These are phyloP conservation scores for Teunomyces atbi DNA, from an alignment of 805 yeast species.

Conservation along the genomic window DNA sequence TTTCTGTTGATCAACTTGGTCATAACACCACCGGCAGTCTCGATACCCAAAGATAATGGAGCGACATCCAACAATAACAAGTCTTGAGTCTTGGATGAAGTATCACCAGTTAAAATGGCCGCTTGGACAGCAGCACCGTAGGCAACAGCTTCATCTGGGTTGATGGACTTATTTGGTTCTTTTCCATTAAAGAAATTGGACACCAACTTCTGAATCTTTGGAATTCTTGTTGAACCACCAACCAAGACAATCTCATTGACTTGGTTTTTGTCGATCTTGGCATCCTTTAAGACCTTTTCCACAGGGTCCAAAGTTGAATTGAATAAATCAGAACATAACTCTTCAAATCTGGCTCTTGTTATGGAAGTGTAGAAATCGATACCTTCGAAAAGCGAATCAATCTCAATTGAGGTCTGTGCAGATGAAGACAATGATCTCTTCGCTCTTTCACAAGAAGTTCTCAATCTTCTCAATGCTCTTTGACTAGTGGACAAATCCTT, in stretches of 20 bases:
- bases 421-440: slow-evolving; percentile 94
- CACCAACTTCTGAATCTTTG: slow-evolving; percentile 92
- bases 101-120: slow-evolving; percentile 92
- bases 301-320: slow-evolving; percentile 95
- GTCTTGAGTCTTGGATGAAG: slow-evolving; percentile 45
- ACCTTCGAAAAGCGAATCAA: slow-evolving; percentile 93
- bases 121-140: slow-evolving; percentile 99
- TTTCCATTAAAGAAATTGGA: slow-evolving; percentile 91
- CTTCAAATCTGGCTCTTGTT: slow-evolving; percentile 98
- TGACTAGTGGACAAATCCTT: slow-evolving; percentile 79
- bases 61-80: slow-evolving; percentile 82
- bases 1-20: slow-evolving; percentile 92
- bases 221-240: slow-evolving; percentile 99
- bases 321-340: slow-evolving; percentile 87
- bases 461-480: slow-evolving; percentile 87
- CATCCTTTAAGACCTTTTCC: slow-evolving; percentile 91
- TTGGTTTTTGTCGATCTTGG: slow-evolving; percentile 82
- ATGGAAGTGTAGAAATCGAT: slow-evolving; percentile 92
- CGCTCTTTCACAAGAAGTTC: slow-evolving; percentile 98
- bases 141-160: slow-evolving; percentile 99
- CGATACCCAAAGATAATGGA: slow-evolving; percentile 93
- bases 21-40: slow-evolving; percentile 97
- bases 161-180: slow-evolving; percentile 95
- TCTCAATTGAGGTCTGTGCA: slow-evolving; percentile 93
- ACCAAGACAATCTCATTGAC: slow-evolving; percentile 94